Base-by-base conservation (phyloP, 495 filamentous ascomycete genomes). In the Alectoria sarmentosa region DNA sequence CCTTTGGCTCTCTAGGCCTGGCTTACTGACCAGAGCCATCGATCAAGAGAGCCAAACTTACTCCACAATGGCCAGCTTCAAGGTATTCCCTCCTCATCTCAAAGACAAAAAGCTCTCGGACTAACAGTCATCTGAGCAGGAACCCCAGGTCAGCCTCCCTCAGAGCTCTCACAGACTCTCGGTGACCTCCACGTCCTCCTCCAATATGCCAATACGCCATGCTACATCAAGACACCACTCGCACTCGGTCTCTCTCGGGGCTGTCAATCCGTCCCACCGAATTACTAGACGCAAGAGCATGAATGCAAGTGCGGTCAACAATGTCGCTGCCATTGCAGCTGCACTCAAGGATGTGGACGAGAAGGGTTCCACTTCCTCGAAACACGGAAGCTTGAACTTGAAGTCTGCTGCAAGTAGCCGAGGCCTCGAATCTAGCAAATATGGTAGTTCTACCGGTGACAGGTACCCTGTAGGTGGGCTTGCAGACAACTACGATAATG, bases 231-330 rank as follows among this genome's bases (percentile, higher is more conserved):
- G 92, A 66, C 84, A 86, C 69, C 91, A 92, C 76, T 89, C 91
- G 23, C 88, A 95, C 73, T 93, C 89, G 21, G 79, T 90, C 61
- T 90, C 91, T 49, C 77, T 90, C 66, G 87, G 90, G 70, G 85
- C 90, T 44, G 82, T 91, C 76, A 93, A 91, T 76, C 73, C 86
- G 70, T 84, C 82, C 73, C 88, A 96, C 74, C 90, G 94, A 61
- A 85, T 98, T 66, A 92, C 90, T 65, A 90, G 94, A 66, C 84
- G 94, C 63, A 98, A 98, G 84, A 96, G 92, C 76, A 91, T 86
- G 76, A 86, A 92, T 67, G 90, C 89, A 60, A 87, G 83, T 39
- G 84, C 86, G 36, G 82, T 83, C 37, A 82, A 85, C 72, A 94
- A 90, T 75, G 85, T 88, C 37, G 90, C 90, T 21, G 88, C 85